These are phyloP conservation scores for Chaetomiaceae sp. DNA, from an alignment of 2,329 filamentous ascomycete species.

Conservation along the genomic window DNA sequence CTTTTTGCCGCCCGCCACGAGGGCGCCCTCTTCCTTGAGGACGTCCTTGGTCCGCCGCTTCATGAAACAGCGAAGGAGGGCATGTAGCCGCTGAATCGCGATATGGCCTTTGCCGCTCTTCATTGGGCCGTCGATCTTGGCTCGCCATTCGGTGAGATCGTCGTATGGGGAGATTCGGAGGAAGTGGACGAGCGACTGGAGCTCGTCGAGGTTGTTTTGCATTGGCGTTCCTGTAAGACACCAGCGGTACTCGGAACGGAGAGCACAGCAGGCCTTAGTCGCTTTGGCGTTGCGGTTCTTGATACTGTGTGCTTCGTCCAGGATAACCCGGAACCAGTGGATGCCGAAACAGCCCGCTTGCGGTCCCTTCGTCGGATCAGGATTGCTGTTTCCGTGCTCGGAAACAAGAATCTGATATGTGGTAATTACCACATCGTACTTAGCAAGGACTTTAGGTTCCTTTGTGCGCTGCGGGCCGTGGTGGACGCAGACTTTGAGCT, in stretches of 20 bases:
- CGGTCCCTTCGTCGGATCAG: slow-evolving; percentile 56
- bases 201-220: slow-evolving; percentile 96
- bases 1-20: slow-evolving; percentile 70
- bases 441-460: slow-evolving; percentile 66
- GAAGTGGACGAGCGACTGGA: slow-evolving; percentile 91
- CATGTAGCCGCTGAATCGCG: slow-evolving; percentile 80
- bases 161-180: slow-evolving; percentile 88
- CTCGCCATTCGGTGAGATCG: slow-evolving; percentile 80
- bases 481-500: slow-evolving; percentile 79
- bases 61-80: slow-evolving; percentile 90
- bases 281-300: slow-evolving; percentile 97
- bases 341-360: slow-evolving; percentile 85
- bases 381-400: slow-evolving; percentile 59
- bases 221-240: slow-evolving; percentile 94
- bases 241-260: slow-evolving; percentile 87
- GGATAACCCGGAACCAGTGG: slow-evolving; percentile 90
- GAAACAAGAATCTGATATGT: slow-evolving; percentile 95
- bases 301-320: slow-evolving; percentile 97
- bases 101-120: slow-evolving; percentile 86
- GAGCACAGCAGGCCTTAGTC: slow-evolving; percentile 83
- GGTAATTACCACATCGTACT: slow-evolving; percentile 93
- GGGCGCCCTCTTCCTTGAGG: slow-evolving; percentile 78
- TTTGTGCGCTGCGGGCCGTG: slow-evolving; percentile 86
- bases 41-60: slow-evolving; percentile 97
- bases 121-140: slow-evolving; percentile 84